Percentiles rank a stretch among this genome's conserved stretches.
phyloP scores from a whole-genome alignment of 352 stramenopile species.

The Globisporangium nagaii region DNA sequence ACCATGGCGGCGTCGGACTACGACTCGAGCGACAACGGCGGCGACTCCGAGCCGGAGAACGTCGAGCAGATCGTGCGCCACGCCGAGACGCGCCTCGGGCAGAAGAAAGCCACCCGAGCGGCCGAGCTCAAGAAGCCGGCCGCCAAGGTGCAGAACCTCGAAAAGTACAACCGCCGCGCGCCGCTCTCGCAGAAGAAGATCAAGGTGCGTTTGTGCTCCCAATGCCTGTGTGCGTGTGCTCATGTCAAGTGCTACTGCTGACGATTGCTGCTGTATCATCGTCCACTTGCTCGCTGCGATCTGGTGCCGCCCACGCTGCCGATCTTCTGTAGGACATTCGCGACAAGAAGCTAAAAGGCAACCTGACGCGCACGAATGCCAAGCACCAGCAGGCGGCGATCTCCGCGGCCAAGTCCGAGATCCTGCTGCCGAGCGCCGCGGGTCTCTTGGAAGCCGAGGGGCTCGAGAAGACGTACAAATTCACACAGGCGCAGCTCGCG shows the following conservation, averaged over 20 bases:
- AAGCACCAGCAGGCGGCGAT: slow-evolving; percentile 84
- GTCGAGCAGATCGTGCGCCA: slow-evolving; percentile 48
- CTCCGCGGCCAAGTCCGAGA: slow-evolving; percentile 86
- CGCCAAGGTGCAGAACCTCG: slow-evolving; percentile 54
- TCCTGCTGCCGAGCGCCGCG: slow-evolving; percentile 82
- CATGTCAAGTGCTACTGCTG: neutral
- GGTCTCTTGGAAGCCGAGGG: slow-evolving; percentile 93
- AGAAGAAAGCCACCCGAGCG: slow-evolving; percentile 18
- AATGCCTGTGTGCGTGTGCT: neutral
- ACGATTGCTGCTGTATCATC: neutral
- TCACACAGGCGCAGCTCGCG: slow-evolving; percentile 89
- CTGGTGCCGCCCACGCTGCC: neutral
- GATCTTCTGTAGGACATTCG: slow-evolving; percentile 38
- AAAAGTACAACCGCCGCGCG: slow-evolving; percentile 66
- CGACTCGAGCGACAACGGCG: slow-evolving; percentile 36
- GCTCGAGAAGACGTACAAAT: slow-evolving; percentile 95
- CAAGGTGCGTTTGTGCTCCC: slow-evolving; percentile 16
- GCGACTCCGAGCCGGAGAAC: slow-evolving; percentile 57
- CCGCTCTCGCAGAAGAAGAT: slow-evolving; percentile 54
- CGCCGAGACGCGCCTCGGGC: slow-evolving; percentile 53
- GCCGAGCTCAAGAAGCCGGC: slow-evolving; percentile 5
- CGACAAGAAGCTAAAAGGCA: slow-evolving; percentile 87
- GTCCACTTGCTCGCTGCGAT: no score
- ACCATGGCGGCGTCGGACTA: slow-evolving; percentile 27
- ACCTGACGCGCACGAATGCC: slow-evolving; percentile 58